These are phyloP conservation scores for Nemania serpens DNA, from an alignment of 2,329 filamentous ascomycete species.

Conservation along the genomic window DNA sequence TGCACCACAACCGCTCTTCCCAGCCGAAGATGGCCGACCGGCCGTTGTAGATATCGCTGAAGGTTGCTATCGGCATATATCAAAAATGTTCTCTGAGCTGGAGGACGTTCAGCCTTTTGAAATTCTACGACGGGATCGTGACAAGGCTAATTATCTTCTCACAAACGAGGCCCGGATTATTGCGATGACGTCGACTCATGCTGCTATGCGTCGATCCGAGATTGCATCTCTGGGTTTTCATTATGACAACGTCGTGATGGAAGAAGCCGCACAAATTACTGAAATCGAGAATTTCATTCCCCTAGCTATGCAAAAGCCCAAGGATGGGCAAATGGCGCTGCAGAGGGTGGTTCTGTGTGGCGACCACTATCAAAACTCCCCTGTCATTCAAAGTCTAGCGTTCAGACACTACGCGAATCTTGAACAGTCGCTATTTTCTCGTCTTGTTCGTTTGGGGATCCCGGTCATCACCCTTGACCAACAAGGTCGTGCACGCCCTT, in stretches of 20 bases:
- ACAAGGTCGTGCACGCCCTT: constrained; percentile 87
- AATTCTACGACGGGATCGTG: constrained; percentile 82
- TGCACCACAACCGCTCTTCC: constrained; percentile 84
- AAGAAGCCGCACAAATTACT: constrained; percentile 97
- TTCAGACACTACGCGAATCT: constrained; percentile 95
- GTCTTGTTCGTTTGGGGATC: constrained; percentile 89
- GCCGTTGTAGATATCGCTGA: constrained; percentile 74
- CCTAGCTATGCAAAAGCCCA: constrained; percentile 84
- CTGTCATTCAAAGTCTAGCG: constrained; percentile 90
- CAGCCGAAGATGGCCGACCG: constrained; percentile 66
- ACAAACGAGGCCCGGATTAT: constrained; percentile 96
- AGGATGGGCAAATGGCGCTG: constrained; percentile 72
- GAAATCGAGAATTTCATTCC: constrained; percentile 98
- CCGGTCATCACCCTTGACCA: constrained; percentile 88
- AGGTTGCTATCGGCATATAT: constrained; percentile 87
- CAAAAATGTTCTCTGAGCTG: constrained; percentile 88
- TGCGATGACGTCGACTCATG: constrained; percentile 98
- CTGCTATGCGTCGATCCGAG: constrained; percentile 89
- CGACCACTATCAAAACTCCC: constrained; percentile 96
- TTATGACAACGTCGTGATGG: constrained; percentile 98
- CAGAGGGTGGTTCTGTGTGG: constrained; percentile 91
- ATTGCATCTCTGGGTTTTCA: constrained; percentile 92
- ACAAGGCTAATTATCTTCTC: constrained; percentile 95
- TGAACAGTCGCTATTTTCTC: constrained; percentile 92
- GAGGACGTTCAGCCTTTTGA: constrained; percentile 95